Percentiles rank a stretch among this genome's conserved stretches.
Evolutionary conservation across 768 basidiomycete genomes (phyloP).

Genomic region (Lanmaoa rubissima): DNA sequence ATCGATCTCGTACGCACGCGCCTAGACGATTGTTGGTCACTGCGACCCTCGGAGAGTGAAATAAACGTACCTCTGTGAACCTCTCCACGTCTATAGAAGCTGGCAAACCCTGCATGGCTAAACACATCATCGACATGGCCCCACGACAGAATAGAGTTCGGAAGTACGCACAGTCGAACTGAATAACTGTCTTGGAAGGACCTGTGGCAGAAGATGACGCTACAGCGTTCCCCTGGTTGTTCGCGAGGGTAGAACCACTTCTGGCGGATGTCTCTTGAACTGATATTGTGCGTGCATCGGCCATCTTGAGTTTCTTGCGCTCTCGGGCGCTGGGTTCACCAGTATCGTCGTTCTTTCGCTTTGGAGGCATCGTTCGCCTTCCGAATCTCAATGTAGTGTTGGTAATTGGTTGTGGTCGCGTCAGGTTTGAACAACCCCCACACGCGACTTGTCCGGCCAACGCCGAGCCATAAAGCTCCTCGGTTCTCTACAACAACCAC

Average conservation of each 20-base stretch:
- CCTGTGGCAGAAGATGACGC: constrained; percentile 29
- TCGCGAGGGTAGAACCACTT: constrained; percentile 5
- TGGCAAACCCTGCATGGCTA: constrained; percentile 64
- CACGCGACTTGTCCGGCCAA: constrained; percentile 18
- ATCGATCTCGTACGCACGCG: constrained; percentile 83
- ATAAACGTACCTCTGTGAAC: constrained; percentile 68
- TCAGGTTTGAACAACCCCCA: neutral
- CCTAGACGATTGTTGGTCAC: constrained; percentile 41
- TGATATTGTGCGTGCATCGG: constrained; percentile 61
- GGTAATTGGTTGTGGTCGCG: neutral
- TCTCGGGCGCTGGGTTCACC: constrained; percentile 41
- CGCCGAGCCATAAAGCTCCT: constrained; percentile 13
- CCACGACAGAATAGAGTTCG: neutral
- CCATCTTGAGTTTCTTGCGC: constrained; percentile 69
- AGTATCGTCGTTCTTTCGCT: constrained; percentile 37
- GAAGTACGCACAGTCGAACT: constrained; percentile 40
- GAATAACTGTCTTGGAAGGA: constrained; percentile 39
- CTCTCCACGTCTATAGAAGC: constrained; percentile 81
- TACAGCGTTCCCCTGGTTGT: constrained; percentile 26
- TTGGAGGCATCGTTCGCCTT: constrained; percentile 37
- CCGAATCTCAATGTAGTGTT: neutral
- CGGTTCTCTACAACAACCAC: constrained; percentile 5
- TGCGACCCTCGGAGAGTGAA: neutral
- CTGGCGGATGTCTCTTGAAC: constrained; percentile 44
- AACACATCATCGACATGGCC: neutral